Evolutionary conservation across 1,284 basidiomycete species (phyloP), one percentile per base, ranked within the genome.

Genomic region (Pseudozyma pruni): DNA sequence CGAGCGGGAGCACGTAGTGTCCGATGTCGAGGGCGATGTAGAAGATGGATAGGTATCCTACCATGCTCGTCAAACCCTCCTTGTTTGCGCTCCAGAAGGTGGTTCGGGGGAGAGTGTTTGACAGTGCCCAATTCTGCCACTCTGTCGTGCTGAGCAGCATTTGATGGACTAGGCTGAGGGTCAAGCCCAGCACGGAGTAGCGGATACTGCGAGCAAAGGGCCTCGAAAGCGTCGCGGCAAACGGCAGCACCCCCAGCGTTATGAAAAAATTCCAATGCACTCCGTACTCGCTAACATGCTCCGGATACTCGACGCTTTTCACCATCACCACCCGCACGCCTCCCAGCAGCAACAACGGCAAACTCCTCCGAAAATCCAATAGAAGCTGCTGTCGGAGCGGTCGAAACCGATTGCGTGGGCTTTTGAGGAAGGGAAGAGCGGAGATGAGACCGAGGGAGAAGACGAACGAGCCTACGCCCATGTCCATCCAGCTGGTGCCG

Each of bases 201-300:
- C 90, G 87, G 2, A 89, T 53, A 16, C 80, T 81, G 11, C 83
- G 79, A 33, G 91, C 86, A 7, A 91, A 43, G 11, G 72, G 61
- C 44, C 62, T 38, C n/a, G 50, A 62, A 0, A 89, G 55, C 0
- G 90, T 87, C 69, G 93, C 90, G 7, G 92, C 83, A 1, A 91
- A 81, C 0, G 94, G 94, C 3, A 98, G 83, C 1, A 92, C 67
- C 0, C 89, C 93, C 13, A 98, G 86, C 0, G 96, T 98, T 76
- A 98, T 87, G 86, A 98, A 98, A 83, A 98, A 98, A 83, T 98
- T 98, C 96, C 96, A 98, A 79, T 98, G 94, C 0, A 89, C 89
- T 1, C 96, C 96, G 73, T 98, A 98, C 84, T 98, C 95, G 0
- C 93, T 90, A 39, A 91, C 89, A 72, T 98, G 96, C 85, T 98